phyloP scores from a whole-genome alignment of 345 rosid species.

The Melaleuca alternifolia region DNA sequence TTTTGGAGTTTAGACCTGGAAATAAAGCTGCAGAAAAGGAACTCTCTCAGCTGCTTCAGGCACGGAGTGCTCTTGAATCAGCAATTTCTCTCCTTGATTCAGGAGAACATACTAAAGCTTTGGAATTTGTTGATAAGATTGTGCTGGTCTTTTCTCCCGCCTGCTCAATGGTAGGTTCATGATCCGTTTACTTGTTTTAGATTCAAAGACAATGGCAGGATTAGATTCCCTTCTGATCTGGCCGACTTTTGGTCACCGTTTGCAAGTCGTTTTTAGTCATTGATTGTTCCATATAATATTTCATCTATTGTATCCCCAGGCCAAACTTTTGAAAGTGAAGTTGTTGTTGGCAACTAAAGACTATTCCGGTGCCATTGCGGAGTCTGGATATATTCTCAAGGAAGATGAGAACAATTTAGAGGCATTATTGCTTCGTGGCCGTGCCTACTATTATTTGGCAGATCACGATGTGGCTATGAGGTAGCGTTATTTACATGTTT shows the following conservation, averaged over 20 bases:
- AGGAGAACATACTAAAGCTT: slow-evolving; percentile 55
- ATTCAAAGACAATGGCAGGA: neutral
- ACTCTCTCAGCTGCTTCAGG: slow-evolving; percentile 86
- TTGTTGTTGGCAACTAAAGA: slow-evolving; percentile 61
- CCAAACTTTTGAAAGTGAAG: slow-evolving; percentile 72
- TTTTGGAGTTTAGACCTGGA: slow-evolving; percentile 63
- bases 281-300: neutral
- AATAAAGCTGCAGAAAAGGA: slow-evolving; percentile 72
- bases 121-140: slow-evolving; percentile 80
- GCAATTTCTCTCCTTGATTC: slow-evolving; percentile 60
- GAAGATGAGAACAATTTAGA: slow-evolving; percentile 85
- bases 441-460: slow-evolving; percentile 95
- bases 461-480: slow-evolving; percentile 96
- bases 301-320: slow-evolving; percentile 32
- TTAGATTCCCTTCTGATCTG: neutral
- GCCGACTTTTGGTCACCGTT: neutral
- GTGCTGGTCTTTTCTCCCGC: slow-evolving; percentile 94
- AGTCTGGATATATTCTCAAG: slow-evolving; percentile 73
- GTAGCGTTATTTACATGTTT: slow-evolving; percentile 17
- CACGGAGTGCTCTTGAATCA: slow-evolving; percentile 69
- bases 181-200: neutral
- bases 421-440: slow-evolving; percentile 90
- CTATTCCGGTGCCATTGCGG: slow-evolving; percentile 75
- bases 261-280: neutral
- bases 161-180: slow-evolving; percentile 60